These are phyloP conservation scores for Cryptosporidium xiaoi DNA, from an alignment of 169 alveolate species.

Conservation along the genomic window DNA sequence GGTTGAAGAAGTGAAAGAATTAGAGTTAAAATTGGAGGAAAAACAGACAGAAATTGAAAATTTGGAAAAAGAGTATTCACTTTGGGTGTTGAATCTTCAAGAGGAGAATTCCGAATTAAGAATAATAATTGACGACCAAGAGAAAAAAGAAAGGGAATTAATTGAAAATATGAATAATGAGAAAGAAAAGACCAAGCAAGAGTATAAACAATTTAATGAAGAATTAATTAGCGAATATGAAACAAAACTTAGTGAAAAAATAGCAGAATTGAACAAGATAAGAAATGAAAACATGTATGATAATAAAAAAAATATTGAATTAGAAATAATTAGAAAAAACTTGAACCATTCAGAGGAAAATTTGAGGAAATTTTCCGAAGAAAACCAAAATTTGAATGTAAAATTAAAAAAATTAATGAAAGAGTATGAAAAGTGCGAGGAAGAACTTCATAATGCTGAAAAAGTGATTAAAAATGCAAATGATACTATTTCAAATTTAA, in stretches of 20 bases:
- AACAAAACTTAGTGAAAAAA: conserved; percentile 21
- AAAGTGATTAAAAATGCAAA: background rate
- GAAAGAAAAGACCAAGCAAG: background rate
- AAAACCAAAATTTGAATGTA: background rate
- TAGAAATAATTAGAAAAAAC: conserved; percentile 16
- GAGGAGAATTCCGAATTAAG: conserved; percentile 55
- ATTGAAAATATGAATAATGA: background rate
- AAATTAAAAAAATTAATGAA: background rate
- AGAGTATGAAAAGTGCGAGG: conserved; percentile 13
- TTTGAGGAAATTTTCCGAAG: background rate
- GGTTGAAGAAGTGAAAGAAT: background rate
- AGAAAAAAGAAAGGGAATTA: conserved; percentile 8
- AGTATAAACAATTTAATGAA: background rate
- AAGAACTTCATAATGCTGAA: background rate
- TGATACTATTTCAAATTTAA: background rate
- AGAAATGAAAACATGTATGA: background rate
- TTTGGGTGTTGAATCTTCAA: conserved; percentile 54
- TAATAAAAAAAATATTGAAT: background rate
- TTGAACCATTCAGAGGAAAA: conserved; percentile 20
- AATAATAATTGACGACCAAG: conserved; percentile 15
- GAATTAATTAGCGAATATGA: conserved; percentile 32
- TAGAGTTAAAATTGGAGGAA: conserved; percentile 34
- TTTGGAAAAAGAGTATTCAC: conserved; percentile 47
- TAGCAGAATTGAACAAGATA: conserved; percentile 17
- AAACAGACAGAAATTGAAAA: conserved; percentile 35